Percentiles rank a stretch among this genome's conserved stretches.
These are phyloP conservation scores for Prunus mume DNA, from an alignment of 306 rosid genomes.

Conservation along the genomic window DNA sequence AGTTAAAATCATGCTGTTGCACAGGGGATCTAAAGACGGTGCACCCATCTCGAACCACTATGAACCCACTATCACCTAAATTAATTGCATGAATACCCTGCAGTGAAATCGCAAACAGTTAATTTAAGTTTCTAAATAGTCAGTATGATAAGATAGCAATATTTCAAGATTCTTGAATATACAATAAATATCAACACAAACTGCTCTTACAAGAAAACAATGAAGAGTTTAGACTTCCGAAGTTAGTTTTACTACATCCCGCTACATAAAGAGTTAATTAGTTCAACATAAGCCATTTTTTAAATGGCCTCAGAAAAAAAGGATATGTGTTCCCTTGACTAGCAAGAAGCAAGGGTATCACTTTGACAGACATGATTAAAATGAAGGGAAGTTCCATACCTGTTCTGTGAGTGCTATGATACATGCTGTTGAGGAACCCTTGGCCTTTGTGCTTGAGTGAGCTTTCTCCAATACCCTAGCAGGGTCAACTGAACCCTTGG, in stretches of 20 bases:
- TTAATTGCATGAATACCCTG: constrained; percentile 92
- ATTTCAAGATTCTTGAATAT: not conserved
- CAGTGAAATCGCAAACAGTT: constrained; percentile 25
- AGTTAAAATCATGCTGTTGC: constrained; percentile 98
- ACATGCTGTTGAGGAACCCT: constrained; percentile 96
- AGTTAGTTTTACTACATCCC: not conserved
- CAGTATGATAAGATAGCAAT: not conserved
- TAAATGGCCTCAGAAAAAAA: not conserved
- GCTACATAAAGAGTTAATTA: not conserved
- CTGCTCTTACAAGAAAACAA: not conserved
- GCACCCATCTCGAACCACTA: constrained; percentile 92
- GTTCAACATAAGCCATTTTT: not conserved
- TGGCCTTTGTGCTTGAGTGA: constrained; percentile 83
- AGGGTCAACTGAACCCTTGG: constrained; percentile 91
- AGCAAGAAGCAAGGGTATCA: not conserved
- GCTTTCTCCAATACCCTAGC: constrained; percentile 95
- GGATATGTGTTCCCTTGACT: not conserved
- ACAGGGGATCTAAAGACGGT: constrained; percentile 87
- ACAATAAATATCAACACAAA: not conserved
- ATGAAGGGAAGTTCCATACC: constrained; percentile 39
- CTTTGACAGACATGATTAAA: not conserved
- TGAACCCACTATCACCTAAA: constrained; percentile 97
- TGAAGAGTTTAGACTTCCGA: not conserved
- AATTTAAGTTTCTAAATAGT: constrained; percentile 9
- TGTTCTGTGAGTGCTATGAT: constrained; percentile 88